Evolutionary conservation across 805 yeast genomes (phyloP).

Genomic region (Zygotorulaspora chibaensis): DNA sequence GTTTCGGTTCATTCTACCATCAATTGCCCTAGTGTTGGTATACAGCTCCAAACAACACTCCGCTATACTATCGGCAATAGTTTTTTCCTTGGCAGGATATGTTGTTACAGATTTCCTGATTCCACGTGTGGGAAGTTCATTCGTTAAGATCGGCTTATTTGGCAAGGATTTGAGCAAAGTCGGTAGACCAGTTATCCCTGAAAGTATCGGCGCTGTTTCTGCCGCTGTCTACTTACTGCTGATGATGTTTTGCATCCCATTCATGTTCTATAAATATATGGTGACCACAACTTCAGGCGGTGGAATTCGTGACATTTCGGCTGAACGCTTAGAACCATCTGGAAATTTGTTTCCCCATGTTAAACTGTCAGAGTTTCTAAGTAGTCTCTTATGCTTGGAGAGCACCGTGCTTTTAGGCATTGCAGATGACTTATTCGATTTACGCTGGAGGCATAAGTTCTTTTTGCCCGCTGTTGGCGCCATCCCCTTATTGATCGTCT

Average conservation of each 20-base stretch:
- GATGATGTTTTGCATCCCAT: constrained; percentile 84
- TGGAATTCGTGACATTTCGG: constrained; percentile 42
- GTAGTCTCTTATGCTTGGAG: constrained; percentile 79
- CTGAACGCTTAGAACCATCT: constrained; percentile 14
- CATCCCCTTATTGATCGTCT: constrained; percentile 83
- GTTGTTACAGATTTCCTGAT: constrained; percentile 54
- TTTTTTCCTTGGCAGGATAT: constrained; percentile 67
- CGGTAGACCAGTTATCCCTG: constrained; percentile 77
- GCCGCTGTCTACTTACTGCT: constrained; percentile 76
- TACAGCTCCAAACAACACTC: constrained; percentile 24
- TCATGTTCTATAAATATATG: constrained; percentile 72
- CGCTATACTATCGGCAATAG: constrained; percentile 46
- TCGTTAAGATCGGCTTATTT: constrained; percentile 71
- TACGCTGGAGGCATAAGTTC: constrained; percentile 96
- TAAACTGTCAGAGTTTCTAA: constrained; percentile 77
- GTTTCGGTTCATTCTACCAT: constrained; percentile 11
- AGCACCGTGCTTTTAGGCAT: constrained; percentile 81
- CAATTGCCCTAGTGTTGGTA: constrained; percentile 14
- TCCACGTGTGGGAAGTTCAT: constrained; percentile 63
- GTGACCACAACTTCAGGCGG: constrained; percentile 57
- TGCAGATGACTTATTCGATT: constrained; percentile 91
- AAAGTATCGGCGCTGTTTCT: constrained; percentile 86
- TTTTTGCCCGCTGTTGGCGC: constrained; percentile 93
- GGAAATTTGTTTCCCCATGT: constrained; percentile 62
- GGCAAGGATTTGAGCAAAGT: constrained; percentile 81